Percentiles rank a stretch among this genome's conserved stretches.
Evolutionary conservation across 2,329 filamentous ascomycete species (phyloP).

Genomic region (Ophioceras dolichostomum): DNA sequence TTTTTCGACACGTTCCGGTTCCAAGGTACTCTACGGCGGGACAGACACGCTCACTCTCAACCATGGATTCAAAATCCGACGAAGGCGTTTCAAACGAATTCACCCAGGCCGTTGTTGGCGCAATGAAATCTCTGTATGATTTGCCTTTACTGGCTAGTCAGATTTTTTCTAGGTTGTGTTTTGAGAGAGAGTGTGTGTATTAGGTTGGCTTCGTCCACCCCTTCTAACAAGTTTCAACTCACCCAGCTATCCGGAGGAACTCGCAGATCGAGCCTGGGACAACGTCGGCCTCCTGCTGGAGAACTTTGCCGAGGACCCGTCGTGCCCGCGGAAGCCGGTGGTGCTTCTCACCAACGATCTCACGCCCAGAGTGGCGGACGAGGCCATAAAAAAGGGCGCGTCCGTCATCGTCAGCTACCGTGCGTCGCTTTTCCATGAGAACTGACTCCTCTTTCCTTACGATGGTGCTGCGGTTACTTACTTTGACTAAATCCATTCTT

Average conservation of each 20-base stretch:
- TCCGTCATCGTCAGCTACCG: conserved; percentile 84
- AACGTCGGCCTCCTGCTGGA: conserved; percentile 76
- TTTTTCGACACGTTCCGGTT: too few species aligned
- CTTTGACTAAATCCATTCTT: too few species aligned
- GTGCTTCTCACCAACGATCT: conserved; percentile 71
- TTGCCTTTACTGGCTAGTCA: too few species aligned
- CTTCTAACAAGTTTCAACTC: background rate
- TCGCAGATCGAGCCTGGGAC: conserved; percentile 87
- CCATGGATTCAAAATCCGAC: too few species aligned
- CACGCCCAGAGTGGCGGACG: conserved; percentile 76
- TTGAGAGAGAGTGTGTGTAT: too few species aligned
- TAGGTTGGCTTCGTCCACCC: background rate
- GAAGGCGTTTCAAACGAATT: too few species aligned
- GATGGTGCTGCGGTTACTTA: too few species aligned
- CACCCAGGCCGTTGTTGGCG: conserved; percentile 53
- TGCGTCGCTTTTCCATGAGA: conserved; percentile 30
- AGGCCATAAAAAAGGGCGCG: conserved; percentile 67
- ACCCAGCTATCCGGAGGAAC: conserved; percentile 68
- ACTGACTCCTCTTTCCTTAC: background rate
- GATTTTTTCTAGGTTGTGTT: too few species aligned
- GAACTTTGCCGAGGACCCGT: conserved; percentile 19
- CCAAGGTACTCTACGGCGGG: too few species aligned
- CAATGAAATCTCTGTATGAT: conserved; percentile 72
- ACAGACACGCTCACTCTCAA: too few species aligned
- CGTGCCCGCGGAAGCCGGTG: conserved; percentile 13